Percentiles rank a stretch among this genome's conserved stretches.
These are phyloP conservation scores for Solanum medicagineum DNA, from an alignment of 257 asterid genomes.

Conservation along the genomic window DNA sequence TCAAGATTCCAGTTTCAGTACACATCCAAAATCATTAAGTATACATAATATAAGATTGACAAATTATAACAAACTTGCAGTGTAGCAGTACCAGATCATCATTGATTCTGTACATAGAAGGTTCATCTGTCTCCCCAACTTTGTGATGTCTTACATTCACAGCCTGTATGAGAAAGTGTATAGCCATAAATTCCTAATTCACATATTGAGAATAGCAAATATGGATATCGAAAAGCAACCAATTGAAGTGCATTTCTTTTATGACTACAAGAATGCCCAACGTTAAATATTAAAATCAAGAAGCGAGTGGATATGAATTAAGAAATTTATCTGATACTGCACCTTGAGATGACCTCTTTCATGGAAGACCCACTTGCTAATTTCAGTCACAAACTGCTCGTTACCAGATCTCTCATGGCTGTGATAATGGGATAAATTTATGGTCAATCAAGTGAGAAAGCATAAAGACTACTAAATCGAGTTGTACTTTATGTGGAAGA, in stretches of 20 bases:
- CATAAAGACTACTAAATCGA: neutral
- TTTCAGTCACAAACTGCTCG: slow-evolving; percentile 60
- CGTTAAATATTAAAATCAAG: neutral
- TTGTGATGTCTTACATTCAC: slow-evolving; percentile 60
- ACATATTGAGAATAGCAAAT: neutral
- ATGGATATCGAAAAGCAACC: neutral
- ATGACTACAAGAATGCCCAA: neutral
- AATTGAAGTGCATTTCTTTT: neutral
- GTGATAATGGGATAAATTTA: slow-evolving; percentile 8
- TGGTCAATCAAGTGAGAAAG: neutral
- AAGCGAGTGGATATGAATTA: neutral
- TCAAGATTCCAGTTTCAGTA: neutral
- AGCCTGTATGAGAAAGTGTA: slow-evolving; percentile 35
- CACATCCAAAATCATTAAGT: neutral
- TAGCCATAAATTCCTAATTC: neutral
- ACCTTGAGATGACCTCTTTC: slow-evolving; percentile 90
- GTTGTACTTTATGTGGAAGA: neutral
- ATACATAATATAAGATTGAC: neutral
- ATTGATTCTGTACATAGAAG: slow-evolving; percentile 63
- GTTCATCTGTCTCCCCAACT: slow-evolving; percentile 66
- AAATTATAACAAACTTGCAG: neutral
- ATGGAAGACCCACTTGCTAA: slow-evolving; percentile 89
- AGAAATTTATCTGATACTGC: neutral
- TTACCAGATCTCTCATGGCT: slow-evolving; percentile 74
- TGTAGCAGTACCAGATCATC: slow-evolving; percentile 60